Evolutionary conservation across 1,139 yeast species (phyloP), one percentile per base, ranked within the genome.

Genomic region (Yamadazyma membranifaciens): DNA sequence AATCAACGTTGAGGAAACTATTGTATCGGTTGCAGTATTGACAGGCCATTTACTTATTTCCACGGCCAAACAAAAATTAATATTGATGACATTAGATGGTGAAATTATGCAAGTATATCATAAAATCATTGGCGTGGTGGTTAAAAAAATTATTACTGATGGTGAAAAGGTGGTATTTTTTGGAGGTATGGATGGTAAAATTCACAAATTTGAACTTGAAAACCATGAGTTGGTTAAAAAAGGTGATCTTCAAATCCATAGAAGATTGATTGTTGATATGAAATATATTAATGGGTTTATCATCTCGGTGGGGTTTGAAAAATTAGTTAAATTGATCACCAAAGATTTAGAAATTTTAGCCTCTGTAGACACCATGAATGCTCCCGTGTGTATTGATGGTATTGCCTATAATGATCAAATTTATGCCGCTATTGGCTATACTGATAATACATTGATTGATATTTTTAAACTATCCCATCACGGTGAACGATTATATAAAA

Each of bases 281-380:
- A 63, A 54, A 41, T 40, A 42, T 31, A 46, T 61, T 3, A 29
- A 16, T 3, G 65, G 65, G 14, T 73, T 65, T 48, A 47, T 84
- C 25, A 71, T 76, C 10, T 75, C 87, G 1, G 62, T 81, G 39
- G 89, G 92, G 2, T 77, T 84, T 74, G 94, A 86, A 57, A 69
- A 63, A 40, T 59, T 78, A 9, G 67, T 71, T 35, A 56, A 54
- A 35, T 42, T 81, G 4, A 47, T 50, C 1, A 39, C 56, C 4
- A n/a, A 34, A 6, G 33, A 39, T 1, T 45, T 63, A 35, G 47
- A 46, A 13, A 37, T 56, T 4, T 30, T 73, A 1, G 61, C 66
- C 6, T 65, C 65, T 33, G 53, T 55, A 43, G 70, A 69, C 45
- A 38, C 50, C 1, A 51, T 80, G 31, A 50, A 68, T 11, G 62